Evolutionary conservation across 208 protist genomes (phyloP).

Genomic region (Phytomonas francai): DNA sequence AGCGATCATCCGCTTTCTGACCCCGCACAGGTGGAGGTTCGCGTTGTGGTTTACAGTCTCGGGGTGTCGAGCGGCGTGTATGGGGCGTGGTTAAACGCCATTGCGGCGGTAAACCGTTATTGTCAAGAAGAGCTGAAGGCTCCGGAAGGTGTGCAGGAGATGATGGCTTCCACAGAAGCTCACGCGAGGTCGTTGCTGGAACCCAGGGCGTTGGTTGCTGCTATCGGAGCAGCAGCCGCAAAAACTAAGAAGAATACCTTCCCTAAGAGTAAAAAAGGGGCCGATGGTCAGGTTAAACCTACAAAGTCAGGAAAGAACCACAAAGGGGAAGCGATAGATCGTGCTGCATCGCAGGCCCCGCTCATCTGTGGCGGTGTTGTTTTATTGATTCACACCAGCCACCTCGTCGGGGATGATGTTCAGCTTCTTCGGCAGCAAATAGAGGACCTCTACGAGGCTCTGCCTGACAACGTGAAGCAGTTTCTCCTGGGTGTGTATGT

Average conservation of each 20-base stretch:
- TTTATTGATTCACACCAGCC: slow-evolving; percentile 18
- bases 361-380: slow-evolving; percentile 1
- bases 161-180: slow-evolving; percentile 8
- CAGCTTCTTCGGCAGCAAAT: slow-evolving; percentile 21
- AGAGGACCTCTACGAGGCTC: slow-evolving; percentile 9
- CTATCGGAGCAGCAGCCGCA: neutral
- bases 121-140: neutral
- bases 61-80: slow-evolving; percentile 12
- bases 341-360: neutral
- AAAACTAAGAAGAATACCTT: neutral
- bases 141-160: neutral
- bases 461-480: neutral
- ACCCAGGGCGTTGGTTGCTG: slow-evolving; percentile 4
- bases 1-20: neutral
- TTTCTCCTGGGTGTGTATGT: neutral
- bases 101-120: slow-evolving; percentile 11
- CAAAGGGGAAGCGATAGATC: neutral
- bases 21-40: slow-evolving; percentile 1
- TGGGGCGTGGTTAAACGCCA: slow-evolving; percentile 15
- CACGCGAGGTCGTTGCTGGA: slow-evolving; percentile 1
- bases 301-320: neutral
- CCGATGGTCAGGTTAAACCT: neutral
- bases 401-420: slow-evolving; percentile 12
- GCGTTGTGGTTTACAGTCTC: slow-evolving; percentile 19
- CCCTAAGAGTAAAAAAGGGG: neutral